Percentiles rank a stretch among this genome's conserved stretches.
phyloP scores from a whole-genome alignment of 352 stramenopile genomes.

The Phytophthora melonis region DNA sequence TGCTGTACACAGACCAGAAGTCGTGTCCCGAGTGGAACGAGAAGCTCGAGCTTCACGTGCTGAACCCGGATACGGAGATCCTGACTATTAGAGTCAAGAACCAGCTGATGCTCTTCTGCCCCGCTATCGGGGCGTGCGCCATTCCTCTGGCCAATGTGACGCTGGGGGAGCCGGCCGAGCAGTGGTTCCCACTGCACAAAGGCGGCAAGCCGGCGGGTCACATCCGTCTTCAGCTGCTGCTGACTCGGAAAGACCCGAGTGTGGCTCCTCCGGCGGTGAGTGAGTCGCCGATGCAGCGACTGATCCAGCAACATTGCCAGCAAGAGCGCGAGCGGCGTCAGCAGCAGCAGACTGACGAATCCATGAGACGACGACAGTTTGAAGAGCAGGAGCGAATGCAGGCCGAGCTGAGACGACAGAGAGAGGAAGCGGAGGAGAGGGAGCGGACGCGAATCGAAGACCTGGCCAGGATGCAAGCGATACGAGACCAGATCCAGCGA shows the following conservation, averaged over 20 bases:
- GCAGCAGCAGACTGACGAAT: conserved; percentile 13
- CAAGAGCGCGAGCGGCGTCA: conserved; percentile 33
- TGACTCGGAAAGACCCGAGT: conserved; percentile 29
- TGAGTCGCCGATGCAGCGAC: conserved; percentile 38
- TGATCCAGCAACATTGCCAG: conserved; percentile 33
- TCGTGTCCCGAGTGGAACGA: conserved; percentile 73
- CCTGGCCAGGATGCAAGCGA: conserved; percentile 17
- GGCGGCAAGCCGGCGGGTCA: conserved; percentile 47
- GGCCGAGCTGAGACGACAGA: conserved; percentile 14
- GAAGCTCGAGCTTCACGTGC: conserved; percentile 72
- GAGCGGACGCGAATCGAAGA: conserved; percentile 22
- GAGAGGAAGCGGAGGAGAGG: conserved; percentile 14
- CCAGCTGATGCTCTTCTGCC: conserved; percentile 69
- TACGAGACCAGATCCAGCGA: conserved; percentile 23
- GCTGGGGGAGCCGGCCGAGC: conserved; percentile 55
- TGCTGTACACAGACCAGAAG: conserved; percentile 48
- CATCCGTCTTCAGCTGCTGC: conserved; percentile 63
- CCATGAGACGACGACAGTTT: conserved; percentile 28
- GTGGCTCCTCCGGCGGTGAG: conserved; percentile 16
- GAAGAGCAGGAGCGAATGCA: conserved; percentile 32
- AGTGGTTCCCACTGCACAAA: conserved; percentile 72
- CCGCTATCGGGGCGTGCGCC: conserved; percentile 61
- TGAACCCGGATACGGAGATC: conserved; percentile 61
- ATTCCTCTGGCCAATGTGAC: conserved; percentile 60
- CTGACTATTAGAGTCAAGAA: conserved; percentile 75